Evolutionary conservation across 176 grass and related monocot species (phyloP), one percentile per base, ranked within the genome.

Genomic region (Rhynchospora tenuis): DNA sequence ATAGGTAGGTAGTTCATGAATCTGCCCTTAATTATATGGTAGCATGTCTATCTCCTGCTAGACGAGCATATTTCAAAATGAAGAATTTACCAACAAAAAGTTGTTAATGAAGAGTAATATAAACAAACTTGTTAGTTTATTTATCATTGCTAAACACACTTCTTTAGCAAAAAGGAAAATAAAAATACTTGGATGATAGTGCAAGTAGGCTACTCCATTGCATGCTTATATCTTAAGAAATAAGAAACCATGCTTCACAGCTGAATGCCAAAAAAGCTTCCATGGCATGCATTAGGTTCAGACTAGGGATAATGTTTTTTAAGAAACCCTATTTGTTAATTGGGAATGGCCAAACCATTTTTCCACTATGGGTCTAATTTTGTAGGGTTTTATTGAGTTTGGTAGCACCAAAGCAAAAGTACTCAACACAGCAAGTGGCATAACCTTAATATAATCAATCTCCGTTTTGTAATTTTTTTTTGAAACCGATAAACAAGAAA

Each of bases 181-280:
- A 79, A 78, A 64, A 19, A 52, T 60, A 63, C 56, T n/a, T 76
- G 16, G 42, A 79, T 51, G 66, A 84, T 81, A 84, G 88, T 59
- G 24, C 57, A 73, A 81, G 28, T 46, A 5, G 78, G 65, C 61
- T 16, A 59, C 29, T 66, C 51, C 54, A 67, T 83, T 71, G 80
- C 65, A 84, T 86, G 59, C 88, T 90, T 90, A 84, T 88, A 86
- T 65, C 7, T 55, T 62, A 86, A 89, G 84, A 81, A 84, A 89
- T 73, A 86, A 89, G 84, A 81, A 84, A 86, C 64, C 19, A 60
- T 56, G 59, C n/a, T 81, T 87, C 29, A 46, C 64, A 73, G 50
- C 15, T 60, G 70, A 75, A 68, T 75, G 50, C 64, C 28, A 31
- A 23, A 68, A 73, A 84, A 76, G 65, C 48, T 65, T 50, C 15